Percentiles rank a stretch among this genome's conserved stretches.
Conservation (phyloP, 106 monocot species). For the Phalaenopsis equestris region DNA sequence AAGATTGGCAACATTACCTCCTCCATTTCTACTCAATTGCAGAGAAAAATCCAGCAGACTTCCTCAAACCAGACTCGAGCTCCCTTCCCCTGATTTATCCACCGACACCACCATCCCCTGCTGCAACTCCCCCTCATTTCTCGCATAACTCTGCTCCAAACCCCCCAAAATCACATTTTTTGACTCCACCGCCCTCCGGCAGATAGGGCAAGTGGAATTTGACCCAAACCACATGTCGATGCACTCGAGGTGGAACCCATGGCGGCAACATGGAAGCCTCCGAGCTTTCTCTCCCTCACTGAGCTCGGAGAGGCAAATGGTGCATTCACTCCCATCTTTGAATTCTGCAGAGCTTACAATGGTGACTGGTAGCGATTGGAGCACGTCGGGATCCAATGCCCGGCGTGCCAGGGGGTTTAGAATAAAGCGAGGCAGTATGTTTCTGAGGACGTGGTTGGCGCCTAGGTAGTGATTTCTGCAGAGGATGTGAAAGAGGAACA, state of each 20-base stretch:
- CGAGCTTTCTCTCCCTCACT: slow-evolving; percentile 13
- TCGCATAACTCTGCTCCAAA: too few relatives aligned
- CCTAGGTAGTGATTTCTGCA: not conserved
- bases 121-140: too few relatives aligned
- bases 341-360: slow-evolving; percentile 2
- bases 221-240: slow-evolving; percentile 54
- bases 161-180: too few relatives aligned
- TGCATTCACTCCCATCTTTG: slow-evolving; percentile 11
- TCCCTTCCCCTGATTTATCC: too few relatives aligned
- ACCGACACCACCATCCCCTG: too few relatives aligned
- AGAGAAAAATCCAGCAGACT: too few relatives aligned
- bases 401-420: not conserved
- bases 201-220: slow-evolving; percentile 43
- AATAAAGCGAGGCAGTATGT: not conserved
- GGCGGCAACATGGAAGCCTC: slow-evolving; percentile 56
- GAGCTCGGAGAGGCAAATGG: slow-evolving; percentile 15
- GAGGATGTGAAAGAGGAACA: slow-evolving; percentile 2
- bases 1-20: too few relatives aligned
- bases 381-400: slow-evolving; percentile 4
- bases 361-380: slow-evolving; percentile 9
- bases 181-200: slow-evolving; percentile 15
- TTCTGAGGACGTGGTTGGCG: not conserved
- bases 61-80: too few relatives aligned
- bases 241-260: slow-evolving; percentile 61
- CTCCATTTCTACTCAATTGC: too few relatives aligned